Evolutionary conservation across 805 yeast genomes (phyloP), one percentile per base, ranked within the genome.

Genomic region (Barnettozyma salicaria): DNA sequence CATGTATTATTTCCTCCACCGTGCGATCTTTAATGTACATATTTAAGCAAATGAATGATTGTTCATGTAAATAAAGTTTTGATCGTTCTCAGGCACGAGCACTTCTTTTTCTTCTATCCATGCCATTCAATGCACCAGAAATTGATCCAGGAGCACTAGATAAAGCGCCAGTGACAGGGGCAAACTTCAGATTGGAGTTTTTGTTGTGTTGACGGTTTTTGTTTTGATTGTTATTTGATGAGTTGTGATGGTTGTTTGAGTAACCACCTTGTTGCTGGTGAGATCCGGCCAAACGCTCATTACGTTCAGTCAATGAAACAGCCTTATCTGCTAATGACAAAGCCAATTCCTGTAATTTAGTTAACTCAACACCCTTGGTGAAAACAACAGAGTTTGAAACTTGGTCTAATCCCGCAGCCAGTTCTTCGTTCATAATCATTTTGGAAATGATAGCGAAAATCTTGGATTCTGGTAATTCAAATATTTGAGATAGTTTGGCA

Each of bases 291-390:
- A 86, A 72, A 60, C 86, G 78, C 62, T 86, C 95, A 59, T 85
- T 86, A 67, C 85, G 78, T 61, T 87, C 96, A 38, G 82, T 74
- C 49, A 87, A 71, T 53, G 80, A 77, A 40, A 72, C 73, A 36
- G 84, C 80, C 70, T 81, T 83, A 44, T 87, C 96, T 45, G 86
- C 82, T 65, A 92, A 71, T 31, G 80, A 76, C 45, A 87, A 68
- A 16, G 96, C 94, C 55, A 90, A 72, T 59, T 83, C 87, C 70
- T 90, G 96, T 61, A 90, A 72, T 57, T 78, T 81, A 43, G 92
- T 72, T 49, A 87, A 74, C 58, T 84, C 95, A 36, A 78, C 84
- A 48, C 84, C 89, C 51, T 76, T 77, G 39, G 78, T 70, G 61
- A 89, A 83, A 53, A 75, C 74, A 44, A 89, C 61, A 39, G 75